Evolutionary conservation across 305 asterid genomes (phyloP).

Genomic region (Fraxinus latifolia): DNA sequence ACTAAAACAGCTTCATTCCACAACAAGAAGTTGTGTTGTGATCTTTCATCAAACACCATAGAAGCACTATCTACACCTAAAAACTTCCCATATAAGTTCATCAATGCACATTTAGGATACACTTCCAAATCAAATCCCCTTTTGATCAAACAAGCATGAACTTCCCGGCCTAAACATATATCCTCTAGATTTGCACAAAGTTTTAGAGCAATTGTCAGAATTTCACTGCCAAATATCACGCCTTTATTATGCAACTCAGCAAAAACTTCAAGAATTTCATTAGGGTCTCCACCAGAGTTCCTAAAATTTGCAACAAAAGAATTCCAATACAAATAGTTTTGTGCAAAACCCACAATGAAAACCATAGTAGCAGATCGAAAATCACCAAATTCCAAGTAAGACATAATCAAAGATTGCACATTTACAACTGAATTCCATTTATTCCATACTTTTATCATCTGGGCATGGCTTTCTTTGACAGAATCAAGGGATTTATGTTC

Average conservation of each 20-base stretch:
- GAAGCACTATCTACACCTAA: slow-evolving; percentile 32
- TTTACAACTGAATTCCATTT: slow-evolving; percentile 20
- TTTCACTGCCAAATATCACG: slow-evolving; percentile 27
- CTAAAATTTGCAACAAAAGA: slow-evolving; percentile 33
- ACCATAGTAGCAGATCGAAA: slow-evolving; percentile 34
- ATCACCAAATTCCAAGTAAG: slow-evolving; percentile 36
- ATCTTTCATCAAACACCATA: slow-evolving; percentile 30
- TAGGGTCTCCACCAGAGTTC: slow-evolving; percentile 35
- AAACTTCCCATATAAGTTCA: slow-evolving; percentile 45
- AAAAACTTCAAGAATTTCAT: slow-evolving; percentile 42
- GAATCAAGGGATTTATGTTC: slow-evolving; percentile 30
- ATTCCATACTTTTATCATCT: slow-evolving; percentile 30
- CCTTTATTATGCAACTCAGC: slow-evolving; percentile 32
- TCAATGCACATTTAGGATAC: slow-evolving; percentile 36
- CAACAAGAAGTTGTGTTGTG: slow-evolving; percentile 23
- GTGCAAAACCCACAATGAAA: slow-evolving; percentile 35
- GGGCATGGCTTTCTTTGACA: slow-evolving; percentile 40
- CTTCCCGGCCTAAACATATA: slow-evolving; percentile 32
- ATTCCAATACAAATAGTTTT: slow-evolving; percentile 31
- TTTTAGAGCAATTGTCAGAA: slow-evolving; percentile 29
- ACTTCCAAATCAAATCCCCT: slow-evolving; percentile 36
- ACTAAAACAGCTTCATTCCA: slow-evolving; percentile 46
- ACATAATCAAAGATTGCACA: slow-evolving; percentile 33
- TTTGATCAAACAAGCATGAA: slow-evolving; percentile 42
- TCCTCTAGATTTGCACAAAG: slow-evolving; percentile 31